Percentiles rank a stretch among this genome's conserved stretches.
Conservation (phyloP, 2,329 filamentous ascomycete genomes). For the Cladosporium cucumerinum region DNA sequence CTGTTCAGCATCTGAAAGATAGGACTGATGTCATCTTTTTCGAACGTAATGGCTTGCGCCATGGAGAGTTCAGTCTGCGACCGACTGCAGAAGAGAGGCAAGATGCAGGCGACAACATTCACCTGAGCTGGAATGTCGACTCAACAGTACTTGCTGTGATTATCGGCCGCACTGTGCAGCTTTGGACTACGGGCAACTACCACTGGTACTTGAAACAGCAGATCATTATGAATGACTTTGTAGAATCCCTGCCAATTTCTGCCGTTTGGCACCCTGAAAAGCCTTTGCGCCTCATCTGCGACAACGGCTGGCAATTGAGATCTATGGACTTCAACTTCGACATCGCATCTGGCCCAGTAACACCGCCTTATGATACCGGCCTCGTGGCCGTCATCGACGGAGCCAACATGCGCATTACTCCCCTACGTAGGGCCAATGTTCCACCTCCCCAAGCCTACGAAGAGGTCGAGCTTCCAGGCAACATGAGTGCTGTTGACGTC, state of each 20-base stretch:
- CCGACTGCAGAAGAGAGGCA: constrained; percentile 58
- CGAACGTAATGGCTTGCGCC: constrained; percentile 93
- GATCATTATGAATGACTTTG: constrained; percentile 42
- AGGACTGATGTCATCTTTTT: constrained; percentile 88
- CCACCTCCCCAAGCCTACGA: constrained; percentile 90
- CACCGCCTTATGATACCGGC: constrained; percentile 65
- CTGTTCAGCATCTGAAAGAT: constrained; percentile 68
- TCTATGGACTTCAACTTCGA: constrained; percentile 64
- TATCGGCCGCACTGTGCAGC: constrained; percentile 70
- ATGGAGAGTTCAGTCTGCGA: constrained; percentile 86
- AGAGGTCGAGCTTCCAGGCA: constrained; percentile 61
- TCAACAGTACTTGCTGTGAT: constrained; percentile 86
- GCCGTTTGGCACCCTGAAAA: constrained; percentile 80
- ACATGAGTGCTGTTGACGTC: constrained; percentile 63
- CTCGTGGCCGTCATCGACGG: constrained; percentile 80
- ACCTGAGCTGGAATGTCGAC: constrained; percentile 83
- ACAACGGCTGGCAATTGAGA: constrained; percentile 16
- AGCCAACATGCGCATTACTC: constrained; percentile 74
- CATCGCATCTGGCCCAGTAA: constrained; percentile 65
- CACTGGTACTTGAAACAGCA: constrained; percentile 98
- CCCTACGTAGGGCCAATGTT: constrained; percentile 76
- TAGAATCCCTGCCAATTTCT: background rate
- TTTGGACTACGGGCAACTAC: constrained; percentile 98
- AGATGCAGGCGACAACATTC: constrained; percentile 56
- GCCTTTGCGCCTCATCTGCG: constrained; percentile 60